phyloP scores from a whole-genome alignment of 768 basidiomycete genomes.

The Lanmaoa pseudosensibilis region DNA sequence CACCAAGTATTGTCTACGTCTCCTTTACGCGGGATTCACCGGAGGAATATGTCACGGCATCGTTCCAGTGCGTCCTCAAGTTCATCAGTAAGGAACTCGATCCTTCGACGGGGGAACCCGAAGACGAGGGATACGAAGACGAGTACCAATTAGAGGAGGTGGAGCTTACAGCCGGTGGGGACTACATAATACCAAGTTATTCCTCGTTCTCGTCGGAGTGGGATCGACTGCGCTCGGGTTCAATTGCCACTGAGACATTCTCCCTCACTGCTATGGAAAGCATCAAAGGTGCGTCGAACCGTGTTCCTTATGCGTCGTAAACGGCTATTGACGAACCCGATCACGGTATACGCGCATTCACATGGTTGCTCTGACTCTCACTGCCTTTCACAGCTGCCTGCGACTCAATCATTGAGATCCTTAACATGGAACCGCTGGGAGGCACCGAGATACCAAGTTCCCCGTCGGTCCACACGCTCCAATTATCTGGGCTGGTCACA shows the following conservation, averaged over 20 bases:
- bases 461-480: slow-evolving; percentile 88
- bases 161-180: slow-evolving; percentile 87
- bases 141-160: slow-evolving; percentile 98
- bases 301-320: slow-evolving; percentile 3
- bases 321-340: slow-evolving; percentile 19
- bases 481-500: slow-evolving; percentile 84
- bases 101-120: slow-evolving; percentile 91
- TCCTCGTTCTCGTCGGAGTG: slow-evolving; percentile 91
- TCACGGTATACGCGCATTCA: too few species aligned
- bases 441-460: slow-evolving; percentile 84
- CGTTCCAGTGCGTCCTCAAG: slow-evolving; percentile 89
- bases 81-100: slow-evolving; percentile 98
- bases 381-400: slow-evolving; percentile 70
- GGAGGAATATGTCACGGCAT: slow-evolving; percentile 72
- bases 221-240: slow-evolving; percentile 82
- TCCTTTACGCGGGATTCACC: slow-evolving; percentile 87
- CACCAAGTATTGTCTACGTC: slow-evolving; percentile 88
- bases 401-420: slow-evolving; percentile 92
- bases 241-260: slow-evolving; percentile 89
- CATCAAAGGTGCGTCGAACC: slow-evolving; percentile 72
- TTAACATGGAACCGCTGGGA: slow-evolving; percentile 96
- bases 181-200: slow-evolving; percentile 96
- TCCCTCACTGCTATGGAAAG: slow-evolving; percentile 89
- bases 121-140: slow-evolving; percentile 98
- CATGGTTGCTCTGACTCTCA: slow-evolving; percentile 10